Evolutionary conservation across 495 filamentous ascomycete genomes (phyloP).

Genomic region (Immersiella caudata): DNA sequence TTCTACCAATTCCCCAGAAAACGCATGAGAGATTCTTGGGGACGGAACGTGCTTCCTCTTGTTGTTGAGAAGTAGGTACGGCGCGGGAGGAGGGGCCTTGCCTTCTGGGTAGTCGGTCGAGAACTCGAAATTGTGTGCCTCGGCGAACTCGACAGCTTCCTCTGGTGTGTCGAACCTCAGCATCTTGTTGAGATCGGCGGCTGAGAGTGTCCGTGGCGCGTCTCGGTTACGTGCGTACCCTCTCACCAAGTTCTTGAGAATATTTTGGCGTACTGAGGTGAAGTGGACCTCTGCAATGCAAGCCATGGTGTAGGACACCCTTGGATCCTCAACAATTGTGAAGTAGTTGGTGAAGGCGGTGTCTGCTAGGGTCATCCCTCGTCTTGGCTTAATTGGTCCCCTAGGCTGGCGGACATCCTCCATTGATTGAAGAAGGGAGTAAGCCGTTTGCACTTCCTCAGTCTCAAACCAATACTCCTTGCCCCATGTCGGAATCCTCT

Average conservation of each 20-base stretch:
- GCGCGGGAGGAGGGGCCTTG: constrained; percentile 45
- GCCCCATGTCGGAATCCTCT: constrained; percentile 78
- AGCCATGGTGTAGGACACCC: constrained; percentile 86
- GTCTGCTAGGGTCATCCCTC: constrained; percentile 53
- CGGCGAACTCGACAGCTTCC: constrained; percentile 69
- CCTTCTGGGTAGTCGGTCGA: constrained; percentile 37
- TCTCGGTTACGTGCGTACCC: constrained; percentile 63
- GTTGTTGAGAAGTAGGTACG: constrained; percentile 53
- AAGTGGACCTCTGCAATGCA: constrained; percentile 94
- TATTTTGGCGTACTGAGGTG: constrained; percentile 72
- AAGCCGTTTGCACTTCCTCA: constrained; percentile 50
- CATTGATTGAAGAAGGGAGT: constrained; percentile 44
- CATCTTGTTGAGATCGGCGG: constrained; percentile 63
- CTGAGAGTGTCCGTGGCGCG: constrained; percentile 75
- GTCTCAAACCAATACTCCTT: constrained; percentile 70
- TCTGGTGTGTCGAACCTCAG: constrained; percentile 75
- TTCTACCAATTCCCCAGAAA: constrained; percentile 51
- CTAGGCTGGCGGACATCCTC: constrained; percentile 38
- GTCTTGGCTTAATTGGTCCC: constrained; percentile 42
- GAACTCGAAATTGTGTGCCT: constrained; percentile 69
- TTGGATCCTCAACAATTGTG: constrained; percentile 65
- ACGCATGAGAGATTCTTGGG: constrained; percentile 46
- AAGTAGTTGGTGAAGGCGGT: constrained; percentile 75
- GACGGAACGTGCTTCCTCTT: constrained; percentile 38
- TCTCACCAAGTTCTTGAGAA: constrained; percentile 68